A percentile compares a stretch with the other conserved stretches of the same genome.
These are phyloP conservation scores for Aspergillus campestris DNA, from an alignment of 495 filamentous ascomycete species.

Conservation along the genomic window DNA sequence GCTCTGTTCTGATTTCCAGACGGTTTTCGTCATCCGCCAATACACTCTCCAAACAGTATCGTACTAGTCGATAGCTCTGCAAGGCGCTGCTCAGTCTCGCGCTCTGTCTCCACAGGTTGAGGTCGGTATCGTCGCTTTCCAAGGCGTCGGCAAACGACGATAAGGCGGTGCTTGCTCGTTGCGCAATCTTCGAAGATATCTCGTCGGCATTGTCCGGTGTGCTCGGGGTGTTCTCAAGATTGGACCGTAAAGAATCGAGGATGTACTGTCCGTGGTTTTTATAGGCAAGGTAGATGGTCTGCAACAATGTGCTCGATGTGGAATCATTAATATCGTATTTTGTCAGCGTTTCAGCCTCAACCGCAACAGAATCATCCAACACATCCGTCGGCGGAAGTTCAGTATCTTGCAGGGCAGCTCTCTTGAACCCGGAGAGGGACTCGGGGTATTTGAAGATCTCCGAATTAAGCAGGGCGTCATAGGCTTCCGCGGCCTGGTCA, in stretches of 20 bases:
- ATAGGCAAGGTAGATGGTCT: slow-evolving; percentile 84
- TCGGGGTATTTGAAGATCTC: slow-evolving; percentile 92
- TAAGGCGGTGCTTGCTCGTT: slow-evolving; percentile 34
- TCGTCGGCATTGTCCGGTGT: slow-evolving; percentile 29
- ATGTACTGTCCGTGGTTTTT: slow-evolving; percentile 92
- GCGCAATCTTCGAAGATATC: slow-evolving; percentile 18
- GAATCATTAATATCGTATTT: slow-evolving; percentile 48
- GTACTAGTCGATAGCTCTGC: slow-evolving; percentile 63
- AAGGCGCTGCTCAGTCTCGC: slow-evolving; percentile 70
- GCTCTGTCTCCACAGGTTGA: slow-evolving; percentile 86
- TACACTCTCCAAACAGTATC: slow-evolving; percentile 87
- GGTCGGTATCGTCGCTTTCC: slow-evolving; percentile 83
- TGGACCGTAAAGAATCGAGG: slow-evolving; percentile 60
- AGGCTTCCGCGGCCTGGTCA: slow-evolving; percentile 70
- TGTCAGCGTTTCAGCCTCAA: slow-evolving; percentile 33
- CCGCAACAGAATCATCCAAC: slow-evolving; percentile 36
- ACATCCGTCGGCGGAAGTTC: slow-evolving; percentile 19
- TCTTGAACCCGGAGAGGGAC: slow-evolving; percentile 66
- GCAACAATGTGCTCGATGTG: slow-evolving; percentile 69
- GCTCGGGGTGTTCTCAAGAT: slow-evolving; percentile 16
- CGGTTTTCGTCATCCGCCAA: slow-evolving; percentile 75
- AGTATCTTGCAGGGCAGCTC: slow-evolving; percentile 54
- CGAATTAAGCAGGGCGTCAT: slow-evolving; percentile 74
- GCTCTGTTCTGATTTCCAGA: slow-evolving; percentile 60
- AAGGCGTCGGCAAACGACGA: slow-evolving; percentile 65